These are phyloP conservation scores for Trypanosoma boissoni DNA, from an alignment of 208 protist genomes.

Conservation along the genomic window DNA sequence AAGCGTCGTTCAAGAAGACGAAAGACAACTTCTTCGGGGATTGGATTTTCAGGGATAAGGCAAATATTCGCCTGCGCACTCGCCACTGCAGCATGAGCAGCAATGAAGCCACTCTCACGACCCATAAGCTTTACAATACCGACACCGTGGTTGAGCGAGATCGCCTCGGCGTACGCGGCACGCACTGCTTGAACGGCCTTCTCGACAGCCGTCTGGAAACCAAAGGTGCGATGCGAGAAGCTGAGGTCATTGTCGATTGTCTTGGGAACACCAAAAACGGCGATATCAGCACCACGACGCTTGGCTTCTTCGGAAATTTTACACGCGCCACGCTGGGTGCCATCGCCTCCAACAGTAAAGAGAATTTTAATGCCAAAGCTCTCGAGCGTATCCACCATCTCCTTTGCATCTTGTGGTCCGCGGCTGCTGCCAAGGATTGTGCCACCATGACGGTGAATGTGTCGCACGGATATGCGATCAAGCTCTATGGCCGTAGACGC, in stretches of 20 bases:
- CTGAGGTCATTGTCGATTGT: conserved; percentile 96
- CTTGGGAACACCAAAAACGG: conserved; percentile 94
- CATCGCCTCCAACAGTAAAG: conserved; percentile 94
- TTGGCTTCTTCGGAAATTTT: conserved; percentile 81
- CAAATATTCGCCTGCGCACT: conserved; percentile 90
- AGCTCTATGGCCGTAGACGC: conserved; percentile 87
- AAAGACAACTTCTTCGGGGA: conserved; percentile 83
- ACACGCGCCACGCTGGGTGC: conserved; percentile 90
- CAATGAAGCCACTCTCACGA: conserved; percentile 93
- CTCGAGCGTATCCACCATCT: conserved; percentile 92
- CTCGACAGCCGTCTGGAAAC: conserved; percentile 94
- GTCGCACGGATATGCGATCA: conserved; percentile 61
- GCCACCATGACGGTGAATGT: conserved; percentile 92
- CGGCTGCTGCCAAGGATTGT: conserved; percentile 92
- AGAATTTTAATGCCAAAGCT: conserved; percentile 87
- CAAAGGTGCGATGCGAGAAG: conserved; percentile 93
- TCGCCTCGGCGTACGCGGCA: conserved; percentile 90
- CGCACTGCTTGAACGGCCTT: conserved; percentile 83
- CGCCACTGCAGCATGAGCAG: conserved; percentile 88
- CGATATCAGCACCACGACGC: conserved; percentile 76
- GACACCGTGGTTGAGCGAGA: conserved; percentile 86
- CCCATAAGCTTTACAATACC: conserved; percentile 96
- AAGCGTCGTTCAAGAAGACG: conserved; percentile 83
- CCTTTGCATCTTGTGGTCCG: conserved; percentile 78
- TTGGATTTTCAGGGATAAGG: conserved; percentile 89